Evolutionary conservation across 352 stramenopile species (phyloP), one percentile per base, ranked within the genome.

Genomic region (Albugo candida): DNA sequence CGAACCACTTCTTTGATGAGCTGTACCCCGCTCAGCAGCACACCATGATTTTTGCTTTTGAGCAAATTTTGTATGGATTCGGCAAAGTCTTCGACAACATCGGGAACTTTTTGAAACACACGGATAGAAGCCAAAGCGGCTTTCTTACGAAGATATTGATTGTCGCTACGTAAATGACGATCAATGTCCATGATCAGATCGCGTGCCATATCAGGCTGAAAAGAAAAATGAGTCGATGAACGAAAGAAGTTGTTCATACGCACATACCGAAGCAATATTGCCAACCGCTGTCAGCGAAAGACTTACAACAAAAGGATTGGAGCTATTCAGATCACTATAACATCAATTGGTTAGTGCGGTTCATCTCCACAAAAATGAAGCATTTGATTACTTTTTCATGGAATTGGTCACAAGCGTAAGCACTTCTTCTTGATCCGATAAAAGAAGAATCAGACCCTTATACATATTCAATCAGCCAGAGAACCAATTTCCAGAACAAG

Each of bases 391-490:
- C 74, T 96, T 96, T 64, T 98, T 98, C 44, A 99, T 77, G n/a
- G 93, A 98, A 73, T 99, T 99, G 11, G 95, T 99, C 4, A 98
- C 92, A 14, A 99, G 86, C 58, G 96, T 99, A 38, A 99, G 75
- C n/a, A 99, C 94, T 52, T 99, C 95, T 51, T 97, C 88, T 59
- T 98, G 82, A 71, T 99, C 95, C 11, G 89, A 97, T 11, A 99
- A 68, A 39, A 99, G 71, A 49, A 99, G 66, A 60, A 98, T 97
- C 52, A 99, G 83, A 0, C 81, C 81, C 74, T 72, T 56, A 55
- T 8, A 19, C 11, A 47, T 5, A 27, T 31, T 6, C 24, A 27
- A n/a, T 45, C 18, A 47, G 37, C 34, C 14, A 38, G 13, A 27
- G 16, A 41, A 20, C 16, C 10, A 31, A 31, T 31, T 10, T 31